Evolutionary conservation across 2,329 filamentous ascomycete species (phyloP).

Genomic region (Stachybotrys elegans): DNA sequence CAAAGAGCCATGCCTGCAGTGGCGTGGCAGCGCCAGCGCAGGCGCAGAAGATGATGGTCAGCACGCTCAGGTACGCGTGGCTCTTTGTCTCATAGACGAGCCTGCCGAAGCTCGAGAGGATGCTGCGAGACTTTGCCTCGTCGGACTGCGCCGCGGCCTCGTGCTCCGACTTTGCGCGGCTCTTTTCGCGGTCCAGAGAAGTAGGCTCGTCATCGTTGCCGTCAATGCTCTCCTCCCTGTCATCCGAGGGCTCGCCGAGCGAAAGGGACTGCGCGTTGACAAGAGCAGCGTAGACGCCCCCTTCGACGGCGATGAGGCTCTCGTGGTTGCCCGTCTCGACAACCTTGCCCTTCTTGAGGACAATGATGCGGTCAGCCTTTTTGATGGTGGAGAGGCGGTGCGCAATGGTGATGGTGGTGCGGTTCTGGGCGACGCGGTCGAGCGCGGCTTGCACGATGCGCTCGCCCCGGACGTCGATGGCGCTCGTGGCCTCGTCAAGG

Average conservation of each 20-base stretch:
- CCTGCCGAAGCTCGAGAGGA: constrained; percentile 49
- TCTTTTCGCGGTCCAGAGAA: constrained; percentile 40
- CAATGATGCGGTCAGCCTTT: constrained; percentile 73
- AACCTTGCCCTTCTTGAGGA: constrained; percentile 65
- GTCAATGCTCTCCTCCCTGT: constrained; percentile 24
- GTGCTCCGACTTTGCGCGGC: constrained; percentile 31
- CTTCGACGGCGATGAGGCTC: constrained; percentile 54
- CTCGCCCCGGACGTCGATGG: constrained; percentile 51
- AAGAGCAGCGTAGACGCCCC: constrained; percentile 62
- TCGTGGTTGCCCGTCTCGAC: constrained; percentile 74
- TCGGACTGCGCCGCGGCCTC: constrained; percentile 14
- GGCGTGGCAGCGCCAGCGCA: constrained; percentile 39
- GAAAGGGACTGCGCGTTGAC: constrained; percentile 59
- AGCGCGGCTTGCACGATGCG: constrained; percentile 61
- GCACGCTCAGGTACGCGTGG: constrained; percentile 43
- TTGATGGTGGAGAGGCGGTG: constrained; percentile 71
- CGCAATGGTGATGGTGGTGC: constrained; percentile 71
- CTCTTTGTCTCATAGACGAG: constrained; percentile 52
- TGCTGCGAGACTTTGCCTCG: constrained; percentile 31
- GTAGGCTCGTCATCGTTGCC: constrained; percentile 35
- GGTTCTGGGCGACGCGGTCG: constrained; percentile 53
- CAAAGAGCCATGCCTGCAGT: constrained; percentile 51
- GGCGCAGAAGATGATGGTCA: constrained; percentile 44
- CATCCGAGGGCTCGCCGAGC: constrained; percentile 41
- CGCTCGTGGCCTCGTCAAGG: constrained; percentile 72